Evolutionary conservation across 495 filamentous ascomycete species (phyloP).

Genomic region (Annulohypoxylon nitens): DNA sequence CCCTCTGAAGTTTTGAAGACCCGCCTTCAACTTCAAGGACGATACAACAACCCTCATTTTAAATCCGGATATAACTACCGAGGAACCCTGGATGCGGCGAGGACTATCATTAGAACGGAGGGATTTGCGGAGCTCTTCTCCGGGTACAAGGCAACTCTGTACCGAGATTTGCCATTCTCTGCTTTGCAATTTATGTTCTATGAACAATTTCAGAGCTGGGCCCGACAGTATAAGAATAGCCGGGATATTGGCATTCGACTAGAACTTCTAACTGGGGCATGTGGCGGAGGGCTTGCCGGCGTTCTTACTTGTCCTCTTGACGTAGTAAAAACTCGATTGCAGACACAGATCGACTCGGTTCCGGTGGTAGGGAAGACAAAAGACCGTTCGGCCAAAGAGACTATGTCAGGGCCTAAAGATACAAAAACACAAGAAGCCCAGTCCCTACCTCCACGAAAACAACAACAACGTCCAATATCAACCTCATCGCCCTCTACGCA

Average conservation of each 20-base stretch:
- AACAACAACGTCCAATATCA: conserved; percentile 77
- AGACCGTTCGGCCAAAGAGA: conserved; percentile 37
- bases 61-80: conserved; percentile 94
- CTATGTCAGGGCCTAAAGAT: conserved; percentile 37
- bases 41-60: conserved; percentile 94
- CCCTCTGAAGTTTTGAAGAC: conserved; percentile 98
- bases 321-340: conserved; percentile 97
- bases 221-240: conserved; percentile 75
- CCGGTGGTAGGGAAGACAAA: conserved; percentile 43
- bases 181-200: conserved; percentile 98
- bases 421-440: conserved; percentile 37
- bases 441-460: conserved; percentile 49
- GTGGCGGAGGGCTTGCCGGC: conserved; percentile 94
- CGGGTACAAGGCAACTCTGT: conserved; percentile 94
- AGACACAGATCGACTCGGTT: conserved; percentile 83
- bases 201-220: conserved; percentile 88
- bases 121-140: conserved; percentile 89
- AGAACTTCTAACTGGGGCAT: conserved; percentile 89
- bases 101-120: conserved; percentile 85
- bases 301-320: conserved; percentile 95
- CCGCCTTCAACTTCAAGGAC: conserved; percentile 91
- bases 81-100: conserved; percentile 79
- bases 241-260: conserved; percentile 85
- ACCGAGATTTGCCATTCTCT: conserved; percentile 94
- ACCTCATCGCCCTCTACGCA: conserved; percentile 87